Conservation (phyloP, 1,284 basidiomycete genomes). For the Puccinia coronata region DNA sequence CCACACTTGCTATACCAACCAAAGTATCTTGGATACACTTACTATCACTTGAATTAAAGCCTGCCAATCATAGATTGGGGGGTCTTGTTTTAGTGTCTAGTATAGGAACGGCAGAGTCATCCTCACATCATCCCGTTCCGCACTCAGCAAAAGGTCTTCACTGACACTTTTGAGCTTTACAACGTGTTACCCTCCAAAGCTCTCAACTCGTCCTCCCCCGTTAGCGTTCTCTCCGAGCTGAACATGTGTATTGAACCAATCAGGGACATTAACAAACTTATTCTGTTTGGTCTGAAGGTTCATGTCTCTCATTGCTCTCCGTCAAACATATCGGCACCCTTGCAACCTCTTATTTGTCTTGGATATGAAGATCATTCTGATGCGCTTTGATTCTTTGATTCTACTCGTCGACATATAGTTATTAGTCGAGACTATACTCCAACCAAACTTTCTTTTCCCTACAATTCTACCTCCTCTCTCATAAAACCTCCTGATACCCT, state of each 20-base stretch:
- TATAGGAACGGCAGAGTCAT: too few species aligned
- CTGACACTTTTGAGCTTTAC: too few species aligned
- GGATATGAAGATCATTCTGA: too few species aligned
- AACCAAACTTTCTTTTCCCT: not conserved
- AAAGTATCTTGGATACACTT: too few species aligned
- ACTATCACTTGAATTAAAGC: too few species aligned
- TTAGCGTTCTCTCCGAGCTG: not conserved
- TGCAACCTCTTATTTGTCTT: not conserved
- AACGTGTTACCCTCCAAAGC: too few species aligned
- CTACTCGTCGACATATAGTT: not conserved
- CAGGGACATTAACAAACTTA: not conserved
- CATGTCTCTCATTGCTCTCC: not conserved
- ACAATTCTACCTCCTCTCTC: not conserved
- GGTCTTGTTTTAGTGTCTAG: too few species aligned
- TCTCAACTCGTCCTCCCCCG: not conserved
- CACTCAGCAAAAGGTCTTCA: too few species aligned
- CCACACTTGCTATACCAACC: too few species aligned
- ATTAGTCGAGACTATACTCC: slow-evolving; percentile 11
- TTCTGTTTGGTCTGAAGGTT: slow-evolving; percentile 1
- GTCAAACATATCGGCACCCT: not conserved
- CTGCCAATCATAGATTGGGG: too few species aligned
- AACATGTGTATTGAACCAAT: not conserved
- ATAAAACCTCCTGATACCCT: not conserved
- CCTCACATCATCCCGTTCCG: too few species aligned
- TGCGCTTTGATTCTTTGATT: slow-evolving; percentile 10